Percentiles rank a stretch among this genome's conserved stretches.
Conservation (phyloP, 2,329 filamentous ascomycete genomes). For the Arthrobotrys pseudoclavata region DNA sequence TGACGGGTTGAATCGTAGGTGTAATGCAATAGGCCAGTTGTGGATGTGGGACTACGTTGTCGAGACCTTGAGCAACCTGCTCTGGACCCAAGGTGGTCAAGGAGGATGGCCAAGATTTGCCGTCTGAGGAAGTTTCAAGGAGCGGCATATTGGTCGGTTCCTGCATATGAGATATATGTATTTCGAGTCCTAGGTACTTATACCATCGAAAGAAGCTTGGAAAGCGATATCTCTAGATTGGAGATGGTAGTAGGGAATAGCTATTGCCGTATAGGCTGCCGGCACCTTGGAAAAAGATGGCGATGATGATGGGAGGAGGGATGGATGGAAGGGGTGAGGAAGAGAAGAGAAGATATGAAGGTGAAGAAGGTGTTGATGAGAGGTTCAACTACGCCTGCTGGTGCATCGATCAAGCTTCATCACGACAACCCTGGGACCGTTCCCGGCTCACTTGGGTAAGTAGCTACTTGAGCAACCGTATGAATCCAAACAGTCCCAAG, state of each 20-base stretch:
- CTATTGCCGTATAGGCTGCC: neutral
- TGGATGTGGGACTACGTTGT: neutral
- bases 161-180: neutral
- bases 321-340: neutral
- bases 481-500: too few species aligned
- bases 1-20: neutral
- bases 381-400: neutral
- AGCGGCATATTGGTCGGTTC: conserved; percentile 13
- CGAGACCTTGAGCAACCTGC: neutral
- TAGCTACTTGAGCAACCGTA: too few species aligned
- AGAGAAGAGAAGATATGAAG: neutral
- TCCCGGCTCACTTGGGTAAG: too few species aligned
- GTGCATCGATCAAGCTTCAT: too few species aligned
- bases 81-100: neutral
- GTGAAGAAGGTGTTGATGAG: neutral
- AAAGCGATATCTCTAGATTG: neutral
- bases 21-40: neutral
- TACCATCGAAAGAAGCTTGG: neutral
- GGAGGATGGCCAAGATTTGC: neutral
- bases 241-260: neutral
- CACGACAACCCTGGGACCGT: too few species aligned
- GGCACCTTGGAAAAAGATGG: neutral
- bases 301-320: neutral
- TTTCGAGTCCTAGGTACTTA: neutral
- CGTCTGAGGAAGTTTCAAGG: neutral